phyloP scores from a whole-genome alignment of 23 red algal species.

The Gracilaria gracilis region DNA sequence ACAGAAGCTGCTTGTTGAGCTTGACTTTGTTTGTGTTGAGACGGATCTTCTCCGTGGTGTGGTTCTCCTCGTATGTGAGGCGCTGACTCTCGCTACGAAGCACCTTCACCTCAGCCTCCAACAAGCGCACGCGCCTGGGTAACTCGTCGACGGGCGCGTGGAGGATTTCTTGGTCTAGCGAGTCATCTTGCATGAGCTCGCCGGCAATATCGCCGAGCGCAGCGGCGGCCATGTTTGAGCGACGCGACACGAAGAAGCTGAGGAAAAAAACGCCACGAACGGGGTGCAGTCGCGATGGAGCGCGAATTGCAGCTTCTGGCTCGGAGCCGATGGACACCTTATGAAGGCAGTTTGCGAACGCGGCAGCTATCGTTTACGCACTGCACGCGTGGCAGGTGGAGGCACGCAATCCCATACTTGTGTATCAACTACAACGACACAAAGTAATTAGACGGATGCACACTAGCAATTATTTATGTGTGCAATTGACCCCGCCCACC shows the following conservation, averaged over 20 bases:
- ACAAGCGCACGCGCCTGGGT: conserved; percentile 80
- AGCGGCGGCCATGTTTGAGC: conserved; percentile 58
- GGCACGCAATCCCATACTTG: no score
- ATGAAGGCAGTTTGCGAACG: no score
- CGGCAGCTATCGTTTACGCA: no score
- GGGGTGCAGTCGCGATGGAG: no score
- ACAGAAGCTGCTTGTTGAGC: conserved; percentile 95
- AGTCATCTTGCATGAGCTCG: conserved; percentile 78
- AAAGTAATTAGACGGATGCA: no score
- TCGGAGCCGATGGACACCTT: no score
- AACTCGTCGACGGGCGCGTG: conserved; percentile 85
- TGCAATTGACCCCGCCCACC: not conserved
- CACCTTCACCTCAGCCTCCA: conserved; percentile 91
- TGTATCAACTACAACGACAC: no score
- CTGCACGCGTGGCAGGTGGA: not conserved
- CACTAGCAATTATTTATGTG: no score
- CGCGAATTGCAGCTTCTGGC: no score
- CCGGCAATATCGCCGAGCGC: conserved; percentile 55
- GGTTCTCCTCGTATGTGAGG: conserved; percentile 79
- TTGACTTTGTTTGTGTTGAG: conserved; percentile 99
- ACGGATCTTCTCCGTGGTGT: conserved; percentile 87
- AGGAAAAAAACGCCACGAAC: no score
- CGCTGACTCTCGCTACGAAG: conserved; percentile 81
- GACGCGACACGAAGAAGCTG: not conserved
- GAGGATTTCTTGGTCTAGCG: conserved; percentile 85